Evolutionary conservation across 2,329 filamentous ascomycete species (phyloP), one percentile per base, ranked within the genome.

Genomic region (Elsinoe batatas): DNA sequence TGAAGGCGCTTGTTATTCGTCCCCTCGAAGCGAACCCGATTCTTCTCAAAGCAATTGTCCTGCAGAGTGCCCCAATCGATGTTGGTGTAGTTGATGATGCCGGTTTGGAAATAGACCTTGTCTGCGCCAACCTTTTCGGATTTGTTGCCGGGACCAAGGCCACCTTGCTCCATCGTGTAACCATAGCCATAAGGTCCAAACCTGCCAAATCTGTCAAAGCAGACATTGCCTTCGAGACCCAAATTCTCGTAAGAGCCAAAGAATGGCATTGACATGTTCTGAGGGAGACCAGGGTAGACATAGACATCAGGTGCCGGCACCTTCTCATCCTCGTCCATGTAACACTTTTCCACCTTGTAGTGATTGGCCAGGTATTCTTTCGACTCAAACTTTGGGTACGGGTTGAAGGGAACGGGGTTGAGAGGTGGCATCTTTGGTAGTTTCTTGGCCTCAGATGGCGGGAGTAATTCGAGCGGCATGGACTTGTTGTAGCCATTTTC

Each of bases 291-390:
- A 1, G 77, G 72, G 62, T 87, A 88, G 1, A 81, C 84, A 64
- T 81, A 86, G 22, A 87, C 69, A 59, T 84, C 79, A 0, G 85
- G 85, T 0, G 76, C 76, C 0, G 70, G 63, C 2, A 83, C 67
- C 30, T 72, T 80, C 42, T 80, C 76, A 12, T 79, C 76, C 17
- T 73, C 71, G 62, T 88, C 83, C 32, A 88, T 72, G 61, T 78
- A 87, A 69, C 85, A 88, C 6, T 74, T 72, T 59, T 79, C 72
- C 12, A 84, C 78, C 15, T 74, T 70, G 54, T 78, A 71, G 61
- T 81, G 74, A 38, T 75, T 70, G 58, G 71, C 69, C 43, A 73
- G 72, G 64, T 75, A 76, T 53, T 70, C 67, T 56, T 63, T 62
- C 5, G 72, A 71, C 15, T 64, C 61, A 61, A 68, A 75, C 56